Percentiles rank a stretch among this genome's conserved stretches.
phyloP scores from a whole-genome alignment of 768 basidiomycete species.

The Trametes cingulata region DNA sequence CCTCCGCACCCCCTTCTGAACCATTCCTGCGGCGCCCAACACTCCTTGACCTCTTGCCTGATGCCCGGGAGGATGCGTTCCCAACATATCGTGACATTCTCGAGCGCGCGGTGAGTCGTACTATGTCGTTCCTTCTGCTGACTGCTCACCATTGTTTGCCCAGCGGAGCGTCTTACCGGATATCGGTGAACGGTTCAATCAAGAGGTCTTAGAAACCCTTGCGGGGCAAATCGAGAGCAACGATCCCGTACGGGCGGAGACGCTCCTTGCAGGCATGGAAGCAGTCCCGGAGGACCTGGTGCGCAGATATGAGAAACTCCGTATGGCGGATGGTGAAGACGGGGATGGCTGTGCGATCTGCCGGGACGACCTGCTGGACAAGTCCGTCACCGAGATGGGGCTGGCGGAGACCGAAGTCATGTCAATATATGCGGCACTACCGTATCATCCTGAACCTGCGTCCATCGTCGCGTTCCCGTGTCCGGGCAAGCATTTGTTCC shows the following conservation, averaged over 20 bases:
- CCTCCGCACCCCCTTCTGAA: background rate
- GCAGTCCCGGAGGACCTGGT: constrained; percentile 65
- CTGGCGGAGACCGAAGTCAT: background rate
- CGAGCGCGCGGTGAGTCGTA: constrained; percentile 5
- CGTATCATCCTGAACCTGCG: constrained; percentile 23
- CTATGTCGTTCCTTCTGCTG: background rate
- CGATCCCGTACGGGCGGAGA: constrained; percentile 66
- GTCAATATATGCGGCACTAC: constrained; percentile 16
- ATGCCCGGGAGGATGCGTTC: background rate
- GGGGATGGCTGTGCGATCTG: constrained; percentile 68
- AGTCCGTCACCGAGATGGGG: constrained; percentile 34
- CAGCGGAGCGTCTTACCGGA: background rate
- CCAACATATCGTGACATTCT: background rate
- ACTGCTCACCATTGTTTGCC: background rate
- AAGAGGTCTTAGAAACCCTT: background rate
- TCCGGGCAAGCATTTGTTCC: constrained; percentile 68
- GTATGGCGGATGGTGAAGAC: constrained; percentile 32
- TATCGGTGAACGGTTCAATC: background rate
- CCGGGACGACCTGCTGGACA: constrained; percentile 64
- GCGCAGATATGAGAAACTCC: constrained; percentile 29
- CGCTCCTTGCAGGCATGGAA: constrained; percentile 62
- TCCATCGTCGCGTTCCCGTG: constrained; percentile 73
- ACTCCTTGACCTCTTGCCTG: background rate
- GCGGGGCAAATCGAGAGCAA: constrained; percentile 25
- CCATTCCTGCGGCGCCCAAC: too few relatives aligned